Evolutionary conservation across 2,329 filamentous ascomycete species (phyloP).

Genomic region (Alternaria brassicae): DNA sequence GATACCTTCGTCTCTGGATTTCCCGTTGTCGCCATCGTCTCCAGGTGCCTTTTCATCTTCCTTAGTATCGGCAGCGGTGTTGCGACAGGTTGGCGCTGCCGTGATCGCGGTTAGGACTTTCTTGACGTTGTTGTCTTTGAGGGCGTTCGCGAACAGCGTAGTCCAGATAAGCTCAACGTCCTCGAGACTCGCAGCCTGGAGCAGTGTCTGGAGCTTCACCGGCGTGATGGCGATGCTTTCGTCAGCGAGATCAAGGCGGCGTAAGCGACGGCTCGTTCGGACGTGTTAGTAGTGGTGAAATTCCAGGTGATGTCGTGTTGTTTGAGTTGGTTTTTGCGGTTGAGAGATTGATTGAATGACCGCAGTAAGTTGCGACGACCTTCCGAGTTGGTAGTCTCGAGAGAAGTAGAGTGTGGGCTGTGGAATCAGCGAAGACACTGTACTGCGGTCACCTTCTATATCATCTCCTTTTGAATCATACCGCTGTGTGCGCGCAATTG

Average conservation of each 20-base stretch:
- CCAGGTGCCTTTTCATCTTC: background rate
- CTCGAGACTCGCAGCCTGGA: conserved; percentile 83
- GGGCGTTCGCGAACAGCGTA: conserved; percentile 93
- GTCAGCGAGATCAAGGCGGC: conserved; percentile 98
- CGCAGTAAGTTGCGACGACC: no score
- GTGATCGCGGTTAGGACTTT: conserved; percentile 82
- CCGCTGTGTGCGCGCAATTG: no score
- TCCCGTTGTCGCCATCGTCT: conserved; percentile 5
- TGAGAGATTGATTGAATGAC: background rate
- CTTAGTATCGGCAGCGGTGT: background rate
- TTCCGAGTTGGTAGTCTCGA: background rate
- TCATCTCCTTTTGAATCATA: no score
- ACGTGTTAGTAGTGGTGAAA: conserved; percentile 19
- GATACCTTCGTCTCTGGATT: conserved; percentile 6
- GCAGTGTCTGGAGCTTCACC: conserved; percentile 92
- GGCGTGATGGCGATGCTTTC: conserved; percentile 93
- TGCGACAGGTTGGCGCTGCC: conserved; percentile 42
- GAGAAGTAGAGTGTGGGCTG: no score
- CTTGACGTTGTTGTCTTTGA: conserved; percentile 90
- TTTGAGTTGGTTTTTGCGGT: background rate
- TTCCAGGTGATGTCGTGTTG: background rate
- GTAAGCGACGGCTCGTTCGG: conserved; percentile 78
- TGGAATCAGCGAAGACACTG: no score
- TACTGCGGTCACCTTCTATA: no score
- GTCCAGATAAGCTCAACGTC: conserved; percentile 99